phyloP scores from a whole-genome alignment of 176 grass and related monocot species.

The Eleusine indica region DNA sequence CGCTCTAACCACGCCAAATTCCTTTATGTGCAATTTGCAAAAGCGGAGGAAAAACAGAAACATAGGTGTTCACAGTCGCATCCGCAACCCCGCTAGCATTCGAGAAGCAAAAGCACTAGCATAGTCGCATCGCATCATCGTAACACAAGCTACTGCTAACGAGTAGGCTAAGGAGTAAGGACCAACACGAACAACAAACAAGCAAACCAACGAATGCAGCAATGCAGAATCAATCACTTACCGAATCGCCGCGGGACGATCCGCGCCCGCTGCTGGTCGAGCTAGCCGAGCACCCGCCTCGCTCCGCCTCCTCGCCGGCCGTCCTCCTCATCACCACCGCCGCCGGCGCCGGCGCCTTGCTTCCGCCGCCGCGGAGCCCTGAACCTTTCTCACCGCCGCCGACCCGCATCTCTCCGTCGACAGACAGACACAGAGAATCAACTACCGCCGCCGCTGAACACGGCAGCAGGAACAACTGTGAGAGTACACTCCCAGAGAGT shows the following conservation, averaged over 20 bases:
- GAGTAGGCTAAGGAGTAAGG: neutral
- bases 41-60: neutral
- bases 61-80: neutral
- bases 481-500: too few species aligned
- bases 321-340: neutral
- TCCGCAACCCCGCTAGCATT: neutral
- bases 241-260: constrained; percentile 43
- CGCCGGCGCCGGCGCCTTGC: neutral
- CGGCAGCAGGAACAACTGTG: neutral
- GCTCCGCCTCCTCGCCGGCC: neutral
- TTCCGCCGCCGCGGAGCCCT: neutral
- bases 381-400: neutral
- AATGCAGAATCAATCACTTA: constrained; percentile 25
- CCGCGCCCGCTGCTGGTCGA: constrained; percentile 28
- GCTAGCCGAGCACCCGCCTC: constrained; percentile 28
- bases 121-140: neutral
- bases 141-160: neutral
- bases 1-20: neutral
- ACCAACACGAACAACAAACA: neutral
- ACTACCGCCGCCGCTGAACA: neutral
- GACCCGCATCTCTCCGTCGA: constrained; percentile 23
- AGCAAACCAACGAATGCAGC: neutral
- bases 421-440: neutral
- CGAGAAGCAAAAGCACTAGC: neutral
- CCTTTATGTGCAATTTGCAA: neutral